Conservation (phyloP, 2,329 filamentous ascomycete species). For the Colletotrichum sp. region DNA sequence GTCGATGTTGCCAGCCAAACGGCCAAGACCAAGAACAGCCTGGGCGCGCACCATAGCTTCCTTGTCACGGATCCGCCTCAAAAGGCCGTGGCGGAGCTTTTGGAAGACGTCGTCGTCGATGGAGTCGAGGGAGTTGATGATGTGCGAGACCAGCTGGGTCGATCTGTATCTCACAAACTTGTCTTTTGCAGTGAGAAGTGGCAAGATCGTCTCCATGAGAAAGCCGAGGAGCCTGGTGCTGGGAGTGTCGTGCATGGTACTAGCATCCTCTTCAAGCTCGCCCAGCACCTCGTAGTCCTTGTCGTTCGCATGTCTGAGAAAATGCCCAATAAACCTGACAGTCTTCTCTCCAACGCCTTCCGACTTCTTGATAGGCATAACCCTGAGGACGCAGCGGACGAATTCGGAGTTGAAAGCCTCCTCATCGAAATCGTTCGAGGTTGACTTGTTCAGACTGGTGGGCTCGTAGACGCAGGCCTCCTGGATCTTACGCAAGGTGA, state of each 20-base stretch:
- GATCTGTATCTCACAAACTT: constrained; percentile 90
- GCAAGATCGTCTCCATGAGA: constrained; percentile 75
- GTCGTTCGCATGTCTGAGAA: constrained; percentile 74
- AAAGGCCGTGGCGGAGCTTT: constrained; percentile 76
- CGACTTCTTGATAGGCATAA: constrained; percentile 89
- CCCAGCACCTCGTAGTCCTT: constrained; percentile 74
- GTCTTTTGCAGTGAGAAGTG: constrained; percentile 85
- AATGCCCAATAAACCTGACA: constrained; percentile 86
- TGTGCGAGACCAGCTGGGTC: constrained; percentile 87
- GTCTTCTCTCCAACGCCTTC: constrained; percentile 87
- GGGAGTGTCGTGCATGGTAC: constrained; percentile 80
- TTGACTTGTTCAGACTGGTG: constrained; percentile 53
- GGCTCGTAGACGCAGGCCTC: constrained; percentile 79
- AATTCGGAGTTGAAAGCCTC: constrained; percentile 89
- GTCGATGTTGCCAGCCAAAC: constrained; percentile 80
- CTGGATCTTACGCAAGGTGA: constrained; percentile 88
- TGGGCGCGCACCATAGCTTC: constrained; percentile 92
- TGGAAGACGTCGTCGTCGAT: constrained; percentile 93
- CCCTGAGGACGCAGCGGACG: constrained; percentile 78
- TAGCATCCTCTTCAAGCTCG: constrained; percentile 70
- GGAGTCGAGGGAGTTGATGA: constrained; percentile 90
- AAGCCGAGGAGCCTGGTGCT: constrained; percentile 78
- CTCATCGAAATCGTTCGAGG: constrained; percentile 76
- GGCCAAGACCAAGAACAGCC: constrained; percentile 87
- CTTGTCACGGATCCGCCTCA: constrained; percentile 91